Evolutionary conservation across 176 grass and related monocot species (phyloP), one percentile per base, ranked within the genome.

Genomic region (Carex cristatella): DNA sequence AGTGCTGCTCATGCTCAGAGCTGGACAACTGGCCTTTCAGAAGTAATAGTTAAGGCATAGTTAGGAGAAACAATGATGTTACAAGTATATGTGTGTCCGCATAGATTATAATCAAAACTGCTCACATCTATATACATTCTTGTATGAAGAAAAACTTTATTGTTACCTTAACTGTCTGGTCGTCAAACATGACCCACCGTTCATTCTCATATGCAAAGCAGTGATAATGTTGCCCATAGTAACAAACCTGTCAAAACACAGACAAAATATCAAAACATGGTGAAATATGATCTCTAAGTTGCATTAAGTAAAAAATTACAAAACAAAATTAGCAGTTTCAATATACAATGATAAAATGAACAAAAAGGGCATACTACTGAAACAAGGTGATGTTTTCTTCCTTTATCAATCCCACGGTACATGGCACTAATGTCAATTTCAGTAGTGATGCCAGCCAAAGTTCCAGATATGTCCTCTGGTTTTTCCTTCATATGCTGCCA

Each of bases 161-260:
- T 35, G 44, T 86, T 87, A 99, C 96, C 96, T 99, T 99, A 56
- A 99, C 96, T 81, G 87, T 99, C 84, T 99, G 96, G 84, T 99
- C 96, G 88, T 99, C 96, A 85, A 93, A 99, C 96, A 99, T 99
- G 63, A 95, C 91, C 97, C 97, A 99, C 30, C 82, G 83, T 54
- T 89, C 93, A 88, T 92, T 87, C 87, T 99, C 90, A 53, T 89
- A 94, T 83, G 97, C 97, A 94, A 99, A 95, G 63, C 93, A 99
- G 87, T 99, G 93, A 83, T 99, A 99, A 85, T 96, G 97, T 82
- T 99, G 97, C 78, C 97, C 97, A 16, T 99, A 99, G 81, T 99
- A 99, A 89, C 97, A 99, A 74, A 99, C 91, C 93, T 99, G 88
- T 69, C 88, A 74, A 83, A 32, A 33, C 10, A 53, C 68, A 12